Percentiles rank a stretch among this genome's conserved stretches.
Conservation (phyloP, 108 stramenopile species). For the Pseudonitzschia multistriata region DNA sequence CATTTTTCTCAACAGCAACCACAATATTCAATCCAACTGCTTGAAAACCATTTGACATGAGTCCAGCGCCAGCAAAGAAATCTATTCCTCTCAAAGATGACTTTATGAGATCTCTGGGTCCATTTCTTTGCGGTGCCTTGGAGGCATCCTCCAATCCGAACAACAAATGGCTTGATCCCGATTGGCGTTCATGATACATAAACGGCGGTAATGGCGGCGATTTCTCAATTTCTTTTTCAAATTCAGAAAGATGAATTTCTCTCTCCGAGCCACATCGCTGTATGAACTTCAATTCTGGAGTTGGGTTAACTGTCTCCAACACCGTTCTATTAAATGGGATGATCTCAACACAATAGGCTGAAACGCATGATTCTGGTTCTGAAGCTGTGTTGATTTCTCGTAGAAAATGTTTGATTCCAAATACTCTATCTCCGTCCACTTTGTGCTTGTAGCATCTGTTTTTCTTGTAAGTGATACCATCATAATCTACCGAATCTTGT, state of each 20-base stretch:
- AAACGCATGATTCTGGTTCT: neutral
- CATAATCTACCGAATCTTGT: constrained; percentile 2
- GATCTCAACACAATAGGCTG: constrained; percentile 1
- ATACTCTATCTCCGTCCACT: neutral
- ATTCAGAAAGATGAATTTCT: constrained; percentile 6
- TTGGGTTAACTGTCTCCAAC: neutral
- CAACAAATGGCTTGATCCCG: neutral
- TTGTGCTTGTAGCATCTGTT: neutral
- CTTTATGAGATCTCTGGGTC: neutral
- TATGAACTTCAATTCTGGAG: neutral
- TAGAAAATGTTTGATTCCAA: constrained; percentile 3
- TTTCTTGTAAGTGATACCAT: neutral
- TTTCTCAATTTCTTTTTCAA: neutral
- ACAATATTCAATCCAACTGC: neutral
- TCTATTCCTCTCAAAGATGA: neutral
- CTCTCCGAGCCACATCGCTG: neutral
- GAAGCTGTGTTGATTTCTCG: neutral
- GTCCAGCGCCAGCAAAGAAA: constrained; percentile 2
- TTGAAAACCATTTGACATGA: neutral
- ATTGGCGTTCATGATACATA: neutral
- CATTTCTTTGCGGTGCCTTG: neutral
- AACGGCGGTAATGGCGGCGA: neutral
- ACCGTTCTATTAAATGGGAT: neutral
- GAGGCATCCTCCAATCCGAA: neutral
- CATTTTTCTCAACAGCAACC: neutral